A percentile compares a stretch with the other conserved stretches of the same genome.
phyloP scores from a whole-genome alignment of 2,329 filamentous ascomycete species.

The Cladobotryum mycophilum region DNA sequence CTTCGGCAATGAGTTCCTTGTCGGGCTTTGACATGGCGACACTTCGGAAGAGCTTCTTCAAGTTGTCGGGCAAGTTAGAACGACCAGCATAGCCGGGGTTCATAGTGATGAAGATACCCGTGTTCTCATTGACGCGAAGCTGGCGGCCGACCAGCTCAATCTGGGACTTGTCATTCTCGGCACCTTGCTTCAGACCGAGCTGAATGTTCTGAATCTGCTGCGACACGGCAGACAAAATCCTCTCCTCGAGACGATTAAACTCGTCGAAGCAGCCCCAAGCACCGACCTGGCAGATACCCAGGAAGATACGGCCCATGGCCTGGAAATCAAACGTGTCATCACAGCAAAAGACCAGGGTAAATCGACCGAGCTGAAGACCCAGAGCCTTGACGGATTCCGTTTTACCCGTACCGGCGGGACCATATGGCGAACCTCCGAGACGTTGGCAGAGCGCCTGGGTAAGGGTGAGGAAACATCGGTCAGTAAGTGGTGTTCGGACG shows the following conservation, averaged over 20 bases:
- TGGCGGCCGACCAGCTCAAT: slow-evolving; percentile 94
- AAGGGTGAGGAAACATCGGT: slow-evolving; percentile 95
- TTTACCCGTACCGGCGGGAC: slow-evolving; percentile 95
- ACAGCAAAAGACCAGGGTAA: slow-evolving; percentile 98
- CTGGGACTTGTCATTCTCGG: slow-evolving; percentile 73
- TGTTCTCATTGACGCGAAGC: slow-evolving; percentile 82
- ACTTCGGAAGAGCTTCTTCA: slow-evolving; percentile 99
- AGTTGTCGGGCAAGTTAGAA: slow-evolving; percentile 95
- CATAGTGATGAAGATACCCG: slow-evolving; percentile 99
- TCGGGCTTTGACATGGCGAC: slow-evolving; percentile 99
- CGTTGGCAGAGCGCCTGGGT: slow-evolving; percentile 93
- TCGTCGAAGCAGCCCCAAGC: slow-evolving; percentile 99
- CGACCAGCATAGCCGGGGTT: slow-evolving; percentile 98
- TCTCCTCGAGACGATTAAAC: slow-evolving; percentile 97
- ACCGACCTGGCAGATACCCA: slow-evolving; percentile 97
- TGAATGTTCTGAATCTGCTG: slow-evolving; percentile 99
- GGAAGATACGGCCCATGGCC: slow-evolving; percentile 98
- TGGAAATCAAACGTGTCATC: slow-evolving; percentile 99
- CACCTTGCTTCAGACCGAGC: slow-evolving; percentile 81
- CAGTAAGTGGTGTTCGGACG: slow-evolving; percentile 91
- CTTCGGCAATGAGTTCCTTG: slow-evolving; percentile 98
- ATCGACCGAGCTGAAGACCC: slow-evolving; percentile 90
- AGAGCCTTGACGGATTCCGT: slow-evolving; percentile 98
- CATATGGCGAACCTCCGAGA: slow-evolving; percentile 93
- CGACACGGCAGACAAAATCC: slow-evolving; percentile 94